Evolutionary conservation across 192 early-diverging fungal species (phyloP), one percentile per base, ranked within the genome.

Genomic region (Podila horticola): DNA sequence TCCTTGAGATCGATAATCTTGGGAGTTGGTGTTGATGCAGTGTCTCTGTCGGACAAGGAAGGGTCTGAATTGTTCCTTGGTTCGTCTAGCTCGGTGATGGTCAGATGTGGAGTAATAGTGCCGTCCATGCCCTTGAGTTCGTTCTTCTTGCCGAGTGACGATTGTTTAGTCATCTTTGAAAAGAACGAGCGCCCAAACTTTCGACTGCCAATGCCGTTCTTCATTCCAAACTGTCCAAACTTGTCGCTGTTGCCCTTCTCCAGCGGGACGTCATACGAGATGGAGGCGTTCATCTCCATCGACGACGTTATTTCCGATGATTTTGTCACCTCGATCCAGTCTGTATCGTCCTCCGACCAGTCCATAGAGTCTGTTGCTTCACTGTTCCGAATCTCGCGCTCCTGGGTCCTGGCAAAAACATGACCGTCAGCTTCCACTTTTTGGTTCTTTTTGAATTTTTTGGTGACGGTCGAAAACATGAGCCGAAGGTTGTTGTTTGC

Each of bases 401-500:
- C 76, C 66, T 79, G 76, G 12, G 76, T 72, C 55, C 76, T 62
- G 10, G 58, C 49, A 0, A 72, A 38, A n/a, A 79, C 45, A 13
- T 64, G 60, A 28, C 76, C 66, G 26, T 79, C 76, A 1, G 59
- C 45, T 33, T 72, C 64, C 30, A 79, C 76, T 26, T 60, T 65
- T 57, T 83, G 74, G 24, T 62, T 83, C 64, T 74, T 83, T 29
- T 83, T 74, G 34, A 88, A 76, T 69, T 86, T 88, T 68, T 85
- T 86, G 9, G 85, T 84, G 17, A 88, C 76, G 28, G 87, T 82
- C 19, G 84, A 85, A 17, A 88, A 71, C 65, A 88, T 69, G n/a
- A 88, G 75, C 4, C 74, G 74, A 2, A 86, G 69, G n/a, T 79
- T 81, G 57, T 61, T 68, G 66, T 83, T 83, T 30, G 62, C 82